Evolutionary conservation across 2,329 filamentous ascomycete genomes (phyloP), one percentile per base, ranked within the genome.

Genomic region (Geosmithia putterillii): DNA sequence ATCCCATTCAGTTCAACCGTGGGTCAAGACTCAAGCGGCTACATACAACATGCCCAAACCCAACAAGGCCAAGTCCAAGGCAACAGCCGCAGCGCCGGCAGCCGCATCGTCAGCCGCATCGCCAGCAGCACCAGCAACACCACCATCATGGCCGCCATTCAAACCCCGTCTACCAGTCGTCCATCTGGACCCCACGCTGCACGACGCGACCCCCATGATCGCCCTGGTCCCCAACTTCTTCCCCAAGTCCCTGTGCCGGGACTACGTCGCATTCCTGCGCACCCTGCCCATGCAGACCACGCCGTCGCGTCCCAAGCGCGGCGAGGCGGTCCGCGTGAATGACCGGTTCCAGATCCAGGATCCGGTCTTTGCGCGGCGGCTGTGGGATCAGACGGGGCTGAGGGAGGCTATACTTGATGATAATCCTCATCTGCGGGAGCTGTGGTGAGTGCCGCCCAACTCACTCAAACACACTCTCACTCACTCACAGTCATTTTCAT

Each of bases 271-370:
- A 1, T 92, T 90, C 53, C 73, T 94, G 1, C 62, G 62, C 43
- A 74, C 73, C 0, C 63, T 94, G 3, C 80, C 86, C 0, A 65
- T 94, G 39, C 74, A 73, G 38, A 94, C 86, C 1, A 94, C 86
- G 0, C 86, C 86, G 0, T 79, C 78, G 0, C 79, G 78, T 47
- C 86, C 86, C 1, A 90, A 85, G 59, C 80, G 78, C 47, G 86
- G 85, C 40, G 81, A 92, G 44, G 88, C 88, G 1, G 73, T 86
- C 7, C 74, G 90, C 32, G 84, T 95, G 40, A 95, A 95, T 58
- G 90, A 95, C 58, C 79, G 90, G 10, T 94, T 83, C 53, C 86
- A 94, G 62, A 67, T 94, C 18, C 68, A 88, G 22, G 89, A 95
- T 63, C 62, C 75, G 22, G 60, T 50, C 0, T 94, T 95, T 59